These are phyloP conservation scores for Endoconidiophora polonica DNA, from an alignment of 2,329 filamentous ascomycete species.

Conservation along the genomic window DNA sequence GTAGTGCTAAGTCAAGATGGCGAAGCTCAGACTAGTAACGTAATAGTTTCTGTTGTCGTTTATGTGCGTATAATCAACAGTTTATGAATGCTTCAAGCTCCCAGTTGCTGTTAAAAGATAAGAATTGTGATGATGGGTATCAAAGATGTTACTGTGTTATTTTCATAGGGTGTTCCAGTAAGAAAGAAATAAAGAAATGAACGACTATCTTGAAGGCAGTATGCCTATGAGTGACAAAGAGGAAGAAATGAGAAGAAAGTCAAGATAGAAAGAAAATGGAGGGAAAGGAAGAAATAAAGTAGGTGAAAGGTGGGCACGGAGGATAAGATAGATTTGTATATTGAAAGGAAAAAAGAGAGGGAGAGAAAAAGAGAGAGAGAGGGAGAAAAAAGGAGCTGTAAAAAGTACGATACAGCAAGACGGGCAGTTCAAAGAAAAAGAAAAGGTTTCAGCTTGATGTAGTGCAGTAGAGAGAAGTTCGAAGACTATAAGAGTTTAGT, in stretches of 20 bases:
- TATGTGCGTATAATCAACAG: too few species aligned
- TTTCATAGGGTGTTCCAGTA: not conserved
- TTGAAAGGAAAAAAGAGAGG: conserved; percentile 10
- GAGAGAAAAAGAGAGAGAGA: not conserved
- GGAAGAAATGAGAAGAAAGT: conserved; percentile 12
- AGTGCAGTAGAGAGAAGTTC: too few species aligned
- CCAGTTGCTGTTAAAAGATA: too few species aligned
- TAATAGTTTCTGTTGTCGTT: too few species aligned
- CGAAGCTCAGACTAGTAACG: too few species aligned
- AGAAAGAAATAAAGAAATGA: not conserved
- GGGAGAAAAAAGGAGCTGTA: not conserved
- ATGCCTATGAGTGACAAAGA: conserved; percentile 12
- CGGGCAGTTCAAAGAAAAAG: not conserved
- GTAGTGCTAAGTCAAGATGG: not conserved
- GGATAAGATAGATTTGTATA: not conserved
- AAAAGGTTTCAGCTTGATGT: not conserved
- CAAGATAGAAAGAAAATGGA: conserved; percentile 10
- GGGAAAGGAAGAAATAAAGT: not conserved
- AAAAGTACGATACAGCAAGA: not conserved
- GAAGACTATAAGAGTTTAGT: too few species aligned
- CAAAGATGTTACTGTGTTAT: not conserved
- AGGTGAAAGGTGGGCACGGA: not conserved
- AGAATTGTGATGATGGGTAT: not conserved
- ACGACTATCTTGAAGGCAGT: not conserved
- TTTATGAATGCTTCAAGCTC: too few species aligned